Evolutionary conservation across 495 filamentous ascomycete genomes (phyloP).

Genomic region (Aspergillus olivimuriae): DNA sequence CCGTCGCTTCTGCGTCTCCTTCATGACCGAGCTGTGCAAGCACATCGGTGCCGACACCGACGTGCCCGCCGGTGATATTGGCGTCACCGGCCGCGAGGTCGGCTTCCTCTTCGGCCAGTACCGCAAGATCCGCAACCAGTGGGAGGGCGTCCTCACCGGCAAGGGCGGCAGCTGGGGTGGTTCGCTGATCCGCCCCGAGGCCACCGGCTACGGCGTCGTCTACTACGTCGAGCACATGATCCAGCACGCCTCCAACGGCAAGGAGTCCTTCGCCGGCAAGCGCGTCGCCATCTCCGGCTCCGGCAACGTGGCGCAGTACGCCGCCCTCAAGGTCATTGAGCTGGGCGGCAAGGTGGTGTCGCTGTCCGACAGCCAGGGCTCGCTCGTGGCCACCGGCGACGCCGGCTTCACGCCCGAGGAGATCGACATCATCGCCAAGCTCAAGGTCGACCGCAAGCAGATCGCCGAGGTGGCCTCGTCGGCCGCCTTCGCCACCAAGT

Average conservation of each 20-base stretch:
- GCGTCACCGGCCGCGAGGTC: constrained; percentile 83
- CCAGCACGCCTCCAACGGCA: constrained; percentile 68
- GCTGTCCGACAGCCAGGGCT: constrained; percentile 87
- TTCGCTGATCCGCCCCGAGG: constrained; percentile 90
- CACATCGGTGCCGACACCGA: constrained; percentile 97
- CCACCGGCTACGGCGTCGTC: constrained; percentile 93
- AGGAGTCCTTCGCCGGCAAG: constrained; percentile 85
- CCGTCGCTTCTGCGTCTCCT: constrained; percentile 91
- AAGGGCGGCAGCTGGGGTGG: constrained; percentile 94
- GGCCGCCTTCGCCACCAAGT: constrained; percentile 51
- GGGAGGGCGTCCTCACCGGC: constrained; percentile 93
- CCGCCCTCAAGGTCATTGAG: constrained; percentile 94
- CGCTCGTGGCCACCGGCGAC: constrained; percentile 63
- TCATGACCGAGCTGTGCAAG: constrained; percentile 91
- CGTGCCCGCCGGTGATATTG: constrained; percentile 91
- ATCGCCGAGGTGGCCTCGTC: constrained; percentile 58
- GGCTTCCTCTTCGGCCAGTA: constrained; percentile 96
- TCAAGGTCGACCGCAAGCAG: constrained; percentile 85
- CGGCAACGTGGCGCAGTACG: constrained; percentile 97
- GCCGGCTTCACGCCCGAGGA: constrained; percentile 68
- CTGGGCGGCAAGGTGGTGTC: constrained; percentile 89
- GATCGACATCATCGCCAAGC: constrained; percentile 63
- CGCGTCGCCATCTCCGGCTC: constrained; percentile 94
- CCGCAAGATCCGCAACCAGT: constrained; percentile 78
- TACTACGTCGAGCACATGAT: constrained; percentile 99